Base-by-base conservation (phyloP, 345 rosid genomes). In the Anastatica hierochuntica region DNA sequence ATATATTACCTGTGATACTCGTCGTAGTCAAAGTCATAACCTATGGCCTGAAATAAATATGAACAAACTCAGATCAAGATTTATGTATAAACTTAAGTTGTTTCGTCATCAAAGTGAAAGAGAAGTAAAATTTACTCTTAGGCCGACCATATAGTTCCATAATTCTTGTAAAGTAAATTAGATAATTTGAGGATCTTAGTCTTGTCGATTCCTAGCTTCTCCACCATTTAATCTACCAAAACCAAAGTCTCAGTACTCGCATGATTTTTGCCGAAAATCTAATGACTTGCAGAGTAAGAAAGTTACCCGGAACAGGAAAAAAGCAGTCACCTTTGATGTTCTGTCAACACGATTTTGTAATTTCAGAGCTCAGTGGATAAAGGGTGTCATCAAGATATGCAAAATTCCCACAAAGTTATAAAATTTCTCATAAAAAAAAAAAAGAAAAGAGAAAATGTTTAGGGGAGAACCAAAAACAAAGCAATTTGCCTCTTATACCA, bases 111-210 rank as follows among this genome's bases (percentile, higher is more conserved):
- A 6, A 51, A 52, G 15, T 34, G 6, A 34, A 35, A 43, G 6
- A 10, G 6, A 63, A 46, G 42, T 14, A 19, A 29, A 15, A 15
- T 71, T 29, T 29, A 90, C 96, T 80, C 84, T 76, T 31, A 87
- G 89, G 42, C 96, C 96, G 64, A 94, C 94, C 96, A 83, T 81
- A 94, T 87, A 39, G 96, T 87, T 48, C 96, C 96, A 27, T 83
- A 87, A 46, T 87, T 78, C 69, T 76, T 83, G 79, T 87, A 87
- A 40, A 79, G 76, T 27, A 78, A 70, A 41, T 81, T 73, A 62
- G 81, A 80, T 57, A 83, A 44, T 20, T 74, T 78, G 17, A 52
- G 18, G 19, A 83, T 68, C 49, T 73, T 76, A 68, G 44, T 69
- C 64, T 57, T 61, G 8, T 79, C 79, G 30, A 87, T 79, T 60